Conservation (phyloP, 345 rosid species). For the Hibiscus tridactylites region DNA sequence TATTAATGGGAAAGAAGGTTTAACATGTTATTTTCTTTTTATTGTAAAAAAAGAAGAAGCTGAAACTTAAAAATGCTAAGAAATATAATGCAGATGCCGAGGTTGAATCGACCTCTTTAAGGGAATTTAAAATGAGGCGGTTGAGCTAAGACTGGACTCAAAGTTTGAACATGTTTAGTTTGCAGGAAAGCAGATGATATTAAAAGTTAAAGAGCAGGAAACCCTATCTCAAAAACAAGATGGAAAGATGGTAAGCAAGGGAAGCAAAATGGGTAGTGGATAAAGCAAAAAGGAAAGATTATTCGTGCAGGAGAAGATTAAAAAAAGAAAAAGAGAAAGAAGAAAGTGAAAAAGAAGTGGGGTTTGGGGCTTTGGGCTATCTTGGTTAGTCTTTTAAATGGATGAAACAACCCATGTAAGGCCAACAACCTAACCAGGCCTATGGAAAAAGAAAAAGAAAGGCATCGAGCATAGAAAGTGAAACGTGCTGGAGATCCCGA, state of each 20-base stretch:
- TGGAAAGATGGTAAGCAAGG: neutral
- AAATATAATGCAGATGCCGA: no score
- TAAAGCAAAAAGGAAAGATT: constrained; percentile 7
- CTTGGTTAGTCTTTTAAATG: neutral
- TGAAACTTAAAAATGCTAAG: no score
- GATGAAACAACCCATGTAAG: neutral
- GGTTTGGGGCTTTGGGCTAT: neutral
- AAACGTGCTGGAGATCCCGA: constrained; percentile 32
- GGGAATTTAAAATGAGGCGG: no score
- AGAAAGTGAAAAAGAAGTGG: neutral
- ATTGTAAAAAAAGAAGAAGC: no score
- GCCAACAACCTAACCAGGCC: neutral
- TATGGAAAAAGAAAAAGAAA: neutral
- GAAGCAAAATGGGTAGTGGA: constrained; percentile 2
- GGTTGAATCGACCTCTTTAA: neutral
- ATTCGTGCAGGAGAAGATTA: neutral
- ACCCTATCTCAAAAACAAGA: neutral
- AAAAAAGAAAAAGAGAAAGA: neutral
- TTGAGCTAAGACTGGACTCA: no score
- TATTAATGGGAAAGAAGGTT: neutral
- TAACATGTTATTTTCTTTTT: no score
- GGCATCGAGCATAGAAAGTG: constrained; percentile 23
- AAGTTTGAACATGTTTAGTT: no score
- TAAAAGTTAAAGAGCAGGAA: neutral
- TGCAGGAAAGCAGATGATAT: no score